Conservation (phyloP, 495 filamentous ascomycete species). For the Daldinia loculata region DNA sequence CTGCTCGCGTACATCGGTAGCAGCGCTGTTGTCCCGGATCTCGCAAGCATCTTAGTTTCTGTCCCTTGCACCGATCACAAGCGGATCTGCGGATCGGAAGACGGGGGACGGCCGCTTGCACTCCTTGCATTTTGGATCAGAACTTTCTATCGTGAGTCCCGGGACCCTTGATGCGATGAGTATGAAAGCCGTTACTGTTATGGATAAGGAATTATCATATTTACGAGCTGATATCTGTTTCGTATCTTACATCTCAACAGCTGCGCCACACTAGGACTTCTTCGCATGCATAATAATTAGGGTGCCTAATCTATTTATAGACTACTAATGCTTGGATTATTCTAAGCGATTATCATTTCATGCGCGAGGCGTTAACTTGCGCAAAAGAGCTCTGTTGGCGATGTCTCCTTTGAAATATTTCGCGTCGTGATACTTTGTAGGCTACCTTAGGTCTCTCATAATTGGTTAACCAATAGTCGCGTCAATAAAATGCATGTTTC, state of each 20-base stretch:
- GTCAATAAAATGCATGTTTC: neutral
- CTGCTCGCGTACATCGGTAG: constrained; percentile 32
- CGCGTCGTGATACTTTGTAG: neutral
- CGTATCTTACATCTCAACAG: neutral
- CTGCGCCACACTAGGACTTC: neutral
- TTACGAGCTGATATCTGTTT: neutral
- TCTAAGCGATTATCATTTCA: neutral
- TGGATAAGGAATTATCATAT: neutral
- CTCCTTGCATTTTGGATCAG: neutral
- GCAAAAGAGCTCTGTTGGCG: neutral
- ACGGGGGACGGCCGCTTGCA: constrained; percentile 4
- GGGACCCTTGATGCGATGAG: neutral
- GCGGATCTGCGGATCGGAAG: constrained; percentile 50
- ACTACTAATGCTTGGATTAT: neutral
- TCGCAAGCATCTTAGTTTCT: constrained; percentile 53
- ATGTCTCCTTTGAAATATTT: neutral
- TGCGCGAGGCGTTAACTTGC: too few species aligned
- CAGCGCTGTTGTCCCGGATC: constrained; percentile 35
- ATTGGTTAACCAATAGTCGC: neutral
- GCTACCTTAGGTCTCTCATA: neutral
- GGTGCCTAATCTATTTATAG: neutral
- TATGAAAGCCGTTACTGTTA: neutral
- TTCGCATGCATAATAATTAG: neutral
- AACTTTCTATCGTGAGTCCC: neutral
- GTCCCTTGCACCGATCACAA: constrained; percentile 55